A percentile compares a stretch with the other conserved stretches of the same genome.
Conservation (phyloP, 2,329 filamentous ascomycete genomes). For the Didymosphaeria variabile region DNA sequence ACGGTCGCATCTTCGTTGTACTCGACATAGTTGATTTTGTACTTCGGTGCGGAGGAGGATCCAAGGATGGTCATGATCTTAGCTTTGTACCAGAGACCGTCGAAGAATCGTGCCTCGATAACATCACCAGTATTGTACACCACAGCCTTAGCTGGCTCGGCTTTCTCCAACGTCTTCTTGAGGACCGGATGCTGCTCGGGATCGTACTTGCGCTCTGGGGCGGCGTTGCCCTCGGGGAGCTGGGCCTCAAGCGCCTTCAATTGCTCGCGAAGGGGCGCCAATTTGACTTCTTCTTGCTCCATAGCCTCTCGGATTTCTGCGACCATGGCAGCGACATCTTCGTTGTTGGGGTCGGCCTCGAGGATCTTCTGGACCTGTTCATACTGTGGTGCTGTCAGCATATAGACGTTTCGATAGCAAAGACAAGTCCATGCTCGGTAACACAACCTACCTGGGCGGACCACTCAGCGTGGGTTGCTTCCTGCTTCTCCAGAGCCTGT, state of each 20-base stretch:
- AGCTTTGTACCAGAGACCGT: slow-evolving; percentile 86
- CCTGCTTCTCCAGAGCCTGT: slow-evolving; percentile 33
- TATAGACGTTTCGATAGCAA: too few species aligned
- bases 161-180: slow-evolving; percentile 58
- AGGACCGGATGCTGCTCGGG: slow-evolving; percentile 82
- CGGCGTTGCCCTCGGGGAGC: slow-evolving; percentile 52
- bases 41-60: slow-evolving; percentile 88
- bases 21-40: slow-evolving; percentile 93
- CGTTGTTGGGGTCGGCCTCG: slow-evolving; percentile 79
- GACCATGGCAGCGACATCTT: slow-evolving; percentile 81
- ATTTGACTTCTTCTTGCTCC: slow-evolving; percentile 77
- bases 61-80: slow-evolving; percentile 94
- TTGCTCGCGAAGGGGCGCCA: slow-evolving; percentile 71
- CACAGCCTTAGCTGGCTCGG: slow-evolving; percentile 50
- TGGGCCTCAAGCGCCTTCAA: slow-evolving; percentile 66
- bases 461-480: slow-evolving; percentile 31
- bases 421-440: background rate
- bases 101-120: slow-evolving; percentile 69
- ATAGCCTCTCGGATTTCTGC: slow-evolving; percentile 85
- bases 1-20: slow-evolving; percentile 90
- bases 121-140: slow-evolving; percentile 87
- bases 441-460: slow-evolving; percentile 19
- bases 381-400: slow-evolving; percentile 16
- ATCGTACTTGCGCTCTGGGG: slow-evolving; percentile 70
- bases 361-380: slow-evolving; percentile 78